These are phyloP conservation scores for Cruciata laevipes DNA, from an alignment of 257 asterid species.

Conservation along the genomic window DNA sequence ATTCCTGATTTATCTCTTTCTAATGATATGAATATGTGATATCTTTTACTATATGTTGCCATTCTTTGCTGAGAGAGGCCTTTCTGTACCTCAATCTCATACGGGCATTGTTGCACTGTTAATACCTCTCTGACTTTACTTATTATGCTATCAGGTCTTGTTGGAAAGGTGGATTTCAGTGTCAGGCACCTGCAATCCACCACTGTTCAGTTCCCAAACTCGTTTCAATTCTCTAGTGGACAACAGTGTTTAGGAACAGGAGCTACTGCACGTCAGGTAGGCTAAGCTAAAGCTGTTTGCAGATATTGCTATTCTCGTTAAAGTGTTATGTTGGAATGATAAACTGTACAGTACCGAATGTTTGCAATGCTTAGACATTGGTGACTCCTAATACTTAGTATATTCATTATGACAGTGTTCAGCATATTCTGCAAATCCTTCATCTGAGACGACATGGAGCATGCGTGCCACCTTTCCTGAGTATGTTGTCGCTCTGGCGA, in stretches of 20 bases:
- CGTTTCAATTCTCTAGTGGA: constrained; percentile 45
- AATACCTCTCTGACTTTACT: not conserved
- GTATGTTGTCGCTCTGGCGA: constrained; percentile 93
- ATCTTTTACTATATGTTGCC: not conserved
- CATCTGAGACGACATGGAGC: constrained; percentile 93
- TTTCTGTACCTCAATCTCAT: not conserved
- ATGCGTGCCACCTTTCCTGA: constrained; percentile 94
- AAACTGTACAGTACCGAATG: not conserved
- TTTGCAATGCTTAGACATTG: not conserved
- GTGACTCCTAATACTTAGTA: constrained; percentile 12
- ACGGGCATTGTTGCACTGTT: not conserved
- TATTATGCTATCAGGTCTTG: constrained; percentile 46
- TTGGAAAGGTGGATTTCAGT: constrained; percentile 93
- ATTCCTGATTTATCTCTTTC: not conserved
- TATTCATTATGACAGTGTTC: constrained; percentile 52
- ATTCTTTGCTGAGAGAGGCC: not conserved
- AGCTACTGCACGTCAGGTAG: constrained; percentile 59
- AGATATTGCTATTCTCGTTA: not conserved
- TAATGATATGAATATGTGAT: too few relatives aligned
- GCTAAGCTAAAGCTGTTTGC: not conserved
- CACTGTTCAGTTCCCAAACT: constrained; percentile 54
- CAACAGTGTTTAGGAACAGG: constrained; percentile 64
- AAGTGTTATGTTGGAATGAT: not conserved
- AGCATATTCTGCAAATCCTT: constrained; percentile 62
- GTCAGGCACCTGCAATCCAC: constrained; percentile 89